phyloP scores from a whole-genome alignment of 108 stramenopile species.

The Cyclotella cryptica region DNA sequence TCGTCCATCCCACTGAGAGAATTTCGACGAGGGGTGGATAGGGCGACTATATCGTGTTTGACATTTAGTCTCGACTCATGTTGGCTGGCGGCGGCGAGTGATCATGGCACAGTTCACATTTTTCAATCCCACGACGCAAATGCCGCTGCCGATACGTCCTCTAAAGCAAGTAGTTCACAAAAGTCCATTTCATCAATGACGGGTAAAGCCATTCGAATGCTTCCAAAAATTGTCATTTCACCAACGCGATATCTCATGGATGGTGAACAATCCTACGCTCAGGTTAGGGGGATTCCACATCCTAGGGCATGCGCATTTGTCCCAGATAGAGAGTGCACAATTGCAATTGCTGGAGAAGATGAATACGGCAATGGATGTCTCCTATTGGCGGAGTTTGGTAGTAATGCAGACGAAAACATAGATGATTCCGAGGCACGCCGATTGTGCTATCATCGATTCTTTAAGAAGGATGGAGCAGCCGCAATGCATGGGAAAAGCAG shows the following conservation, averaged over 20 bases:
- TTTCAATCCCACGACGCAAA: slow-evolving; percentile 67
- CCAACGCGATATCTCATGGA: slow-evolving; percentile 49
- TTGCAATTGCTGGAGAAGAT: slow-evolving; percentile 85
- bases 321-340: slow-evolving; percentile 70
- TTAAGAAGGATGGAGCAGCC: slow-evolving; percentile 49
- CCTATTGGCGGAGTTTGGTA: slow-evolving; percentile 73
- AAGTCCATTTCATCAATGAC: slow-evolving; percentile 52
- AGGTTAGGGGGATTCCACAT: slow-evolving; percentile 82
- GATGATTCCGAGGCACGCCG: slow-evolving; percentile 44
- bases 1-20: slow-evolving; percentile 80
- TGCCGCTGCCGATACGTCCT: slow-evolving; percentile 13
- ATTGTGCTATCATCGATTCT: slow-evolving; percentile 59
- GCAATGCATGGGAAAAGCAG: slow-evolving; percentile 53
- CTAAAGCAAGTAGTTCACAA: slow-evolving; percentile 7
- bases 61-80: slow-evolving; percentile 84
- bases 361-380: slow-evolving; percentile 89
- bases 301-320: slow-evolving; percentile 84
- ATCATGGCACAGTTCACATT: slow-evolving; percentile 97
- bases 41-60: slow-evolving; percentile 90
- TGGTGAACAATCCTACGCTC: slow-evolving; percentile 72
- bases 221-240: slow-evolving; percentile 42
- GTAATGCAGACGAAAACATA: slow-evolving; percentile 3
- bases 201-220: slow-evolving; percentile 60
- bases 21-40: slow-evolving; percentile 94
- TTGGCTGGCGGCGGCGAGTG: slow-evolving; percentile 93